These are phyloP conservation scores for Hypoxylon sp. DNA, from an alignment of 2,329 filamentous ascomycete species.

Conservation along the genomic window DNA sequence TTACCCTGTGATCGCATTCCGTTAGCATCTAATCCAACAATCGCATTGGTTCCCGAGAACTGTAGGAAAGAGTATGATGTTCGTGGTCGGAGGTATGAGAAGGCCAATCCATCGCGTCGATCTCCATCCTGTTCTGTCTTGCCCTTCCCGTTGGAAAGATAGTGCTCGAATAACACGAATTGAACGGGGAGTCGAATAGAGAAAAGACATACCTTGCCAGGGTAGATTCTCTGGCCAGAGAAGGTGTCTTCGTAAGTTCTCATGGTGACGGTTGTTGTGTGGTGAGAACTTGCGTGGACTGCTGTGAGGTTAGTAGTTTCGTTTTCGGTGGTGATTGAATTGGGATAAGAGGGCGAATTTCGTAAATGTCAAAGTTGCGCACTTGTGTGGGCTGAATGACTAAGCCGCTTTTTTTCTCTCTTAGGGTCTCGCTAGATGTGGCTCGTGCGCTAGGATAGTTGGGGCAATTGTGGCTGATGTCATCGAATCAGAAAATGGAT, in stretches of 20 bases:
- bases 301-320: conserved; percentile 53
- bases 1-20: conserved; percentile 80
- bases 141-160: conserved; percentile 32
- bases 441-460: conserved; percentile 30
- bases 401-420: conserved; percentile 46
- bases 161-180: conserved; percentile 47
- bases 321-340: conserved; percentile 44
- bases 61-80: neutral
- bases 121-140: conserved; percentile 19
- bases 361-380: conserved; percentile 52
- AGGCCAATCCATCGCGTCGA: conserved; percentile 8
- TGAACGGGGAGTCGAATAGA: conserved; percentile 24
- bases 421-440: conserved; percentile 53
- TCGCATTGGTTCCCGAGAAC: conserved; percentile 6
- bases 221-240: conserved; percentile 77
- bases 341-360: conserved; percentile 50
- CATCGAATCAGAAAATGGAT: neutral
- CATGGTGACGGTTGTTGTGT: conserved; percentile 67
- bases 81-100: conserved; percentile 3
- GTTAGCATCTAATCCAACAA: conserved; percentile 49
- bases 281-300: conserved; percentile 57
- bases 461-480: conserved; percentile 31
- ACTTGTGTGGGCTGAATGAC: conserved; percentile 53
- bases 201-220: conserved; percentile 72
- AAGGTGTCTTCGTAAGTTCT: conserved; percentile 77